Evolutionary conservation across 768 basidiomycete species (phyloP).

Genomic region (Dendrothele bispora): DNA sequence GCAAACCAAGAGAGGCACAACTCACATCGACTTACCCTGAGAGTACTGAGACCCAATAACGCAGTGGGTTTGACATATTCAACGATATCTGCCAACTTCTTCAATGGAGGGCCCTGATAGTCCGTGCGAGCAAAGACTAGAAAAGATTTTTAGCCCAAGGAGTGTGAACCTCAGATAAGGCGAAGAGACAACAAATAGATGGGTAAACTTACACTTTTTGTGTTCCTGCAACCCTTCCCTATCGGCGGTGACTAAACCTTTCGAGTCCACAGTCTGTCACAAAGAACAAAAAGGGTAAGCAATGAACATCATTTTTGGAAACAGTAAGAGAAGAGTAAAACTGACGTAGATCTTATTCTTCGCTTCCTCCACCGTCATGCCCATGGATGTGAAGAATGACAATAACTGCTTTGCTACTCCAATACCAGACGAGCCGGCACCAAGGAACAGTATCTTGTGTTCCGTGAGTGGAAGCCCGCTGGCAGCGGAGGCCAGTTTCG

Average conservation of each 20-base stretch:
- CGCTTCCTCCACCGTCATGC: conserved; percentile 66
- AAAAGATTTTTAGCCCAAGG: conserved; percentile 43
- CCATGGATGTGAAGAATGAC: conserved; percentile 83
- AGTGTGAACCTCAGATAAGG: background rate
- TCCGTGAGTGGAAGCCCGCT: conserved; percentile 53
- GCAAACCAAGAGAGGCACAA: background rate
- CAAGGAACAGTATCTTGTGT: conserved; percentile 90
- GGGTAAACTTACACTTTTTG: conserved; percentile 56
- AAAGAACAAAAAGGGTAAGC: too few relatives aligned
- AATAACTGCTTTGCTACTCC: conserved; percentile 88
- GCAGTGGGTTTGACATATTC: conserved; percentile 75
- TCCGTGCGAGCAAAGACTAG: conserved; percentile 73
- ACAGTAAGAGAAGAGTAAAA: conserved; percentile 7
- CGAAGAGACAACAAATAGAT: background rate
- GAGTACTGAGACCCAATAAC: conserved; percentile 72
- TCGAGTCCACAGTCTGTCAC: conserved; percentile 69
- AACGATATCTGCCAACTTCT: conserved; percentile 64
- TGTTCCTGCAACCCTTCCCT: conserved; percentile 70
- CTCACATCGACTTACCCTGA: conserved; percentile 29
- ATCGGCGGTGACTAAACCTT: conserved; percentile 72
- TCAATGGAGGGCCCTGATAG: conserved; percentile 59
- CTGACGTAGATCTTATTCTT: conserved; percentile 65
- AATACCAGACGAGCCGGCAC: conserved; percentile 89
- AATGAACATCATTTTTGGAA: conserved; percentile 15
- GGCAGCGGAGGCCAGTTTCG: conserved; percentile 51